Percentiles rank a stretch among this genome's conserved stretches.
Evolutionary conservation across 305 asterid genomes (phyloP).

Genomic region (Solanum hybrid): DNA sequence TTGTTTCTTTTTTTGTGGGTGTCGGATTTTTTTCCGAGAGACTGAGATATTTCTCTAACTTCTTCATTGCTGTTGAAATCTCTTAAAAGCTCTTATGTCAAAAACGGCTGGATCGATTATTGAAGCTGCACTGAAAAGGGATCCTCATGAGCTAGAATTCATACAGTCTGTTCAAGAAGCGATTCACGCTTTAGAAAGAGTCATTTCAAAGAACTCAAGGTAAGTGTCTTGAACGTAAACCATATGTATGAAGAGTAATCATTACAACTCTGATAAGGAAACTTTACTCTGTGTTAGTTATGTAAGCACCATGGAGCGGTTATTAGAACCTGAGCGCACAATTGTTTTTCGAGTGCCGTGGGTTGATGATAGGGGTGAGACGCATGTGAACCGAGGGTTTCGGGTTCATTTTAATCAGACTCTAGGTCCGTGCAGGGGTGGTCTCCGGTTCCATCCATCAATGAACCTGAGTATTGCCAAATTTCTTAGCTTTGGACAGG

Average conservation of each 20-base stretch:
- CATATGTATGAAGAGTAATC: neutral
- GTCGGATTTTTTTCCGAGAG: neutral
- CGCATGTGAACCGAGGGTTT: conserved; percentile 87
- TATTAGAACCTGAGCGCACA: conserved; percentile 89
- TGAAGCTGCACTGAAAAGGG: conserved; percentile 92
- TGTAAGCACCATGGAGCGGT: conserved; percentile 88
- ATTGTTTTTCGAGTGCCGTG: conserved; percentile 91
- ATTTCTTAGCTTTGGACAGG: conserved; percentile 97
- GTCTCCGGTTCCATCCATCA: conserved; percentile 85
- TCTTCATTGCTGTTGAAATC: conserved; percentile 27
- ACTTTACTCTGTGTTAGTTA: conserved; percentile 40
- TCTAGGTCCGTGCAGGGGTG: conserved; percentile 99
- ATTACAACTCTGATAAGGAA: neutral
- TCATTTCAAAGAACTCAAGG: conserved; percentile 89
- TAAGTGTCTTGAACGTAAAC: conserved; percentile 20
- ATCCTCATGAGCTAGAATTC: conserved; percentile 91
- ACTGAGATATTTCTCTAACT: conserved; percentile 4
- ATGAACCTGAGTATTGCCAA: conserved; percentile 94
- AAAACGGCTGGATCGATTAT: conserved; percentile 98
- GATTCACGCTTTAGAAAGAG: conserved; percentile 94
- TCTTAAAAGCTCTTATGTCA: conserved; percentile 79
- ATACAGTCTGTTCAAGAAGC: conserved; percentile 92
- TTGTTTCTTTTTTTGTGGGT: neutral
- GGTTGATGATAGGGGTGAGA: conserved; percentile 92
- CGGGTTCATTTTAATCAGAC: conserved; percentile 93